Evolutionary conservation across 2,329 filamentous ascomycete genomes (phyloP), one percentile per base, ranked within the genome.

Genomic region (Ceratocystis diversiconidia): DNA sequence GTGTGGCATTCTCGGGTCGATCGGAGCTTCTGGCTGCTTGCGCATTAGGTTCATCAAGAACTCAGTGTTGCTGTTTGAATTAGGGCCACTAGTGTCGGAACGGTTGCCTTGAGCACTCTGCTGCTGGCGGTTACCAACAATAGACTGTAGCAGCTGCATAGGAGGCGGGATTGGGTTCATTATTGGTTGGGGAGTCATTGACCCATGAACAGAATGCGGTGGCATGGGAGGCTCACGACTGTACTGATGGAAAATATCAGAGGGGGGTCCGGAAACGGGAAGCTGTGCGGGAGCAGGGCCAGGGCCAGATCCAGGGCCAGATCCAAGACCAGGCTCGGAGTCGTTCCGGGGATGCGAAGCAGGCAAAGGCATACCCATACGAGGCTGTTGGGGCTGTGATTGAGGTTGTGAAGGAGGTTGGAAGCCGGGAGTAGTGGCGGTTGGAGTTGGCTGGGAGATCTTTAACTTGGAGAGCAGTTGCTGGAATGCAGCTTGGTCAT

Each of bases 401-500:
- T 76, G 73, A 2, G 79, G 63, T 32, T 62, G 59, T 10, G 66
- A 60, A 3, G 66, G 61, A 17, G 60, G 64, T 25, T 65, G 66
- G 30, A 64, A 65, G 5, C 57, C 72, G 1, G 74, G 73, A 8
- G 79, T 76, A 12, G 80, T 78, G 32, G 81, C 79, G 61, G 25
- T 32, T 57, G 76, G 76, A 57, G 73, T 76, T 69, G 71, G 70
- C 57, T 75, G 71, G 67, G 84, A 82, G 66, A 78, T 78, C 68
- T 91, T 87, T 50, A 96, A 82, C 80, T 96, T 95, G 70, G 88
- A 83, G 44, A 96, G 78, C 59, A 96, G 82, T 57, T 86, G 83
- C 69, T 90, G 84, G 75, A 96, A 96, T 1, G 90, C 92, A 73
- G 91, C 88, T 74, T 90, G 90, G 71, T 96, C 92, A 63, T 85